Evolutionary conservation across 176 grass and related monocot genomes (phyloP), one percentile per base, ranked within the genome.

Genomic region (Zizania latifolia): DNA sequence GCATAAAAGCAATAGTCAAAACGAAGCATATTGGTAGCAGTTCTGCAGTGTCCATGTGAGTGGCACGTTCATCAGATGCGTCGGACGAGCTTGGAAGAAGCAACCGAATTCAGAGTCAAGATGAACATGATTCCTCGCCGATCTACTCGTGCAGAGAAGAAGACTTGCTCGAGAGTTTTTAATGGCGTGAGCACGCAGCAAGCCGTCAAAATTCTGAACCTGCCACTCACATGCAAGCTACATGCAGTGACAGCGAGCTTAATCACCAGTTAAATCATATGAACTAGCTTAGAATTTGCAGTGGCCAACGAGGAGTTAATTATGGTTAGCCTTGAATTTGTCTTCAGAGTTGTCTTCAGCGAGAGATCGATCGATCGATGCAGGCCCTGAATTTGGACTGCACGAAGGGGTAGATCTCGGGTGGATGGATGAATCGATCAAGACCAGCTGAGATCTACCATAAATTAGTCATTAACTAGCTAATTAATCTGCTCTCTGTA

Each of bases 101-200:
- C 76, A 59, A 71, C 65, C 58, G 29, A 70, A 19, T 82, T 36
- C 46, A 64, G 76, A 81, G 84, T 81, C 71, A 86, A 81, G 54
- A 77, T 70, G 65, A 28, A 17, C 51, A 43, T 71, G 63, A 81
- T 76, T 34, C 75, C 70, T 54, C 84, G 75, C 45, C 16, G 45
- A 71, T 77, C 45, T 57, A 65, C 58, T 78, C 23, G 28, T 56
- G 8, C 15, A 17, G 12, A 86, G 71, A 76, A 46, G 53, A 10
- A 10, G 7, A 6, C 6, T 26, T 71, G 35, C 53, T 8, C 1
- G 19, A 0, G 14, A 51, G 30, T 39, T 46, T 48, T 57, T 32
- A 22, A 41, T 75, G 39, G 5, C 74, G 53, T 58, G 45, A 73
- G 65, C 60, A 67, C 60, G 66, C 43, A 23, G 35, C 28, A 44